Evolutionary conservation across 2,329 filamentous ascomycete species (phyloP).

Genomic region (Cryphonectria radicalis): DNA sequence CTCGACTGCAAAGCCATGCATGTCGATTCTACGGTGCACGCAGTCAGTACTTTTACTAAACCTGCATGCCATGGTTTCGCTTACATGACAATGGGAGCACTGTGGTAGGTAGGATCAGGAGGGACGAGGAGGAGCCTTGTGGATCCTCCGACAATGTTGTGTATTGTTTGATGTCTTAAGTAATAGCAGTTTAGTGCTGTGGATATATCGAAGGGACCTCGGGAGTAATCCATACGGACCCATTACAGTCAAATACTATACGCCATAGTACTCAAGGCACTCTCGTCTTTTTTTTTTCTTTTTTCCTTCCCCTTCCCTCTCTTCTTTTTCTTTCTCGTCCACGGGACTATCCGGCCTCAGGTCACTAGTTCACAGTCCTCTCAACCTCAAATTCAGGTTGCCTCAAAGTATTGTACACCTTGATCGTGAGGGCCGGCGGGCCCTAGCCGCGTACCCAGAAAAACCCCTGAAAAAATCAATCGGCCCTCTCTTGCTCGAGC

Average conservation of each 20-base stretch:
- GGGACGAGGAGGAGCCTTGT: background rate
- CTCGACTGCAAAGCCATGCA: background rate
- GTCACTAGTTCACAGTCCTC: background rate
- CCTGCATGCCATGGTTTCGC: background rate
- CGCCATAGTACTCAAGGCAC: no score
- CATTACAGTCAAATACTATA: no score
- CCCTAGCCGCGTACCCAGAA: background rate
- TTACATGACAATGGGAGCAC: background rate
- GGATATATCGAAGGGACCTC: background rate
- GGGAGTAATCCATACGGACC: background rate
- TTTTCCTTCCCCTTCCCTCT: no score
- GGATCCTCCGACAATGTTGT: background rate
- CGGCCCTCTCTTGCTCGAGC: background rate
- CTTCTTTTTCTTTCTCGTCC: background rate
- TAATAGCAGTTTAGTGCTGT: background rate
- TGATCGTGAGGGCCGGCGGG: background rate
- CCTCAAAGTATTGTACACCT: background rate
- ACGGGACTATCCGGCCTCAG: background rate
- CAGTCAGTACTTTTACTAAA: no score
- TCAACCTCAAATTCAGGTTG: background rate
- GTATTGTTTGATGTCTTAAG: background rate
- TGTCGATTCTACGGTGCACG: background rate
- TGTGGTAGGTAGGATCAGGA: slow-evolving; percentile 1
- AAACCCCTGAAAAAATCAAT: background rate
- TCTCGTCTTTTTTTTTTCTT: background rate